Percentiles rank a stretch among this genome's conserved stretches.
These are phyloP conservation scores for Daedaleopsis nitida DNA, from an alignment of 768 basidiomycete species.

Conservation along the genomic window DNA sequence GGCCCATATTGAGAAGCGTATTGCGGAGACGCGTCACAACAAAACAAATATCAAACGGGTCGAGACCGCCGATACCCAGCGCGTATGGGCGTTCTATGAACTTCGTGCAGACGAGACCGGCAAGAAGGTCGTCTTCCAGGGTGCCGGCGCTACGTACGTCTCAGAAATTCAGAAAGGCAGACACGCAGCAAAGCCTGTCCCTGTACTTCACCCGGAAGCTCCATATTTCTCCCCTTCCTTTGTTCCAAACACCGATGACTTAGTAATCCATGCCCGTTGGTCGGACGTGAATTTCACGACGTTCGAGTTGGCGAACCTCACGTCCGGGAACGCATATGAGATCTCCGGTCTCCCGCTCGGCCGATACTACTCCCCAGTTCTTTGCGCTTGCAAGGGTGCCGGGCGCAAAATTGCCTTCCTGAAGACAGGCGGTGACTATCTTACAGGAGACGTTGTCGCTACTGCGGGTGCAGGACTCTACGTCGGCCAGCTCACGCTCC, in stretches of 20 bases:
- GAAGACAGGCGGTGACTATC: constrained; percentile 57
- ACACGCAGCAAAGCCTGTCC: constrained; percentile 39
- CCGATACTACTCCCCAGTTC: constrained; percentile 60
- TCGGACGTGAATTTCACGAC: constrained; percentile 62
- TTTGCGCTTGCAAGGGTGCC: constrained; percentile 48
- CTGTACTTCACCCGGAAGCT: constrained; percentile 46
- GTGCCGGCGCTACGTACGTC: constrained; percentile 60
- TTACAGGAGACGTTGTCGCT: constrained; percentile 67
- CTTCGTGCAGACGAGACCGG: constrained; percentile 59
- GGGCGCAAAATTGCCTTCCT: constrained; percentile 60
- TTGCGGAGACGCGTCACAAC: constrained; percentile 60
- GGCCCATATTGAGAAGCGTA: constrained; percentile 62
- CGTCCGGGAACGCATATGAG: constrained; percentile 45
- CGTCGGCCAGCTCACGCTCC: constrained; percentile 58
- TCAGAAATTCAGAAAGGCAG: constrained; percentile 38
- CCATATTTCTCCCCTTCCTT: constrained; percentile 71
- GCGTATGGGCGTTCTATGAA: constrained; percentile 64
- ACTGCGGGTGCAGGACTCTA: constrained; percentile 67
- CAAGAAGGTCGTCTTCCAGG: constrained; percentile 60
- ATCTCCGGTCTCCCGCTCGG: constrained; percentile 62
- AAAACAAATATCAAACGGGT: constrained; percentile 52
- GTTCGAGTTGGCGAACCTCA: constrained; percentile 64
- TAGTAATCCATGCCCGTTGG: constrained; percentile 70
- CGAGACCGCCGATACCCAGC: constrained; percentile 56
- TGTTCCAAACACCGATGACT: constrained; percentile 47